Conservation (phyloP, 768 basidiomycete species). For the Postia placenta region DNA sequence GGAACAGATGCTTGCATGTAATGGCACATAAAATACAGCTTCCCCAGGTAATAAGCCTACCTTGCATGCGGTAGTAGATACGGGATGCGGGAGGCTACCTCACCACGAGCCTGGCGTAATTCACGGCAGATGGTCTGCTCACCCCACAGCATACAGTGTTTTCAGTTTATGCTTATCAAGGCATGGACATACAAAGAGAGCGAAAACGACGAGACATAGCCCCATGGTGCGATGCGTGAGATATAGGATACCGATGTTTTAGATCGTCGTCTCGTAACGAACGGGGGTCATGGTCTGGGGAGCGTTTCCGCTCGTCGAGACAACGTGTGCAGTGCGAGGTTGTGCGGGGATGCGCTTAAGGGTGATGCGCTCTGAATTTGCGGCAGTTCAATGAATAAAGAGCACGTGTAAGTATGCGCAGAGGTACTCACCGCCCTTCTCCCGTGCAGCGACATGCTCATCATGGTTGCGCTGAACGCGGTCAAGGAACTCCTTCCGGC, state of each 20-base stretch:
- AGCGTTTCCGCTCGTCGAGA: conserved; percentile 67
- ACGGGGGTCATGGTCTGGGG: conserved; percentile 93
- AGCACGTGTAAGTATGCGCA: background rate
- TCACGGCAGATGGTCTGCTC: too few species aligned
- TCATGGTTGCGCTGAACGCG: conserved; percentile 90
- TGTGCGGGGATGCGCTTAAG: conserved; percentile 82
- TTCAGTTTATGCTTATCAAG: conserved; percentile 14
- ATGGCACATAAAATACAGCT: too few species aligned
- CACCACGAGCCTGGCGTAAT: too few species aligned
- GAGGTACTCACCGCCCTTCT: conserved; percentile 63
- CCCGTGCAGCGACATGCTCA: conserved; percentile 80
- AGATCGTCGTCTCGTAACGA: conserved; percentile 96
- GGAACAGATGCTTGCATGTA: too few species aligned
- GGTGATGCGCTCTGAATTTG: conserved; percentile 59
- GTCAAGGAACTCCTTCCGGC: conserved; percentile 95
- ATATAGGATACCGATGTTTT: conserved; percentile 26
- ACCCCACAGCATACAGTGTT: too few species aligned
- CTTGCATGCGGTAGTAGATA: too few species aligned
- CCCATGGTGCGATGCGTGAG: conserved; percentile 4
- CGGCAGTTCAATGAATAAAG: background rate
- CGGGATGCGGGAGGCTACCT: too few species aligned
- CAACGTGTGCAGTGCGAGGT: conserved; percentile 74
- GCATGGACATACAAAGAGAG: conserved; percentile 17
- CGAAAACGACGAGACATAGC: conserved; percentile 17
- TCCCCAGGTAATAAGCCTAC: too few species aligned